A percentile compares a stretch with the other conserved stretches of the same genome.
Conservation (phyloP, 805 yeast genomes). For the Ogataea parapolymorpha region DNA sequence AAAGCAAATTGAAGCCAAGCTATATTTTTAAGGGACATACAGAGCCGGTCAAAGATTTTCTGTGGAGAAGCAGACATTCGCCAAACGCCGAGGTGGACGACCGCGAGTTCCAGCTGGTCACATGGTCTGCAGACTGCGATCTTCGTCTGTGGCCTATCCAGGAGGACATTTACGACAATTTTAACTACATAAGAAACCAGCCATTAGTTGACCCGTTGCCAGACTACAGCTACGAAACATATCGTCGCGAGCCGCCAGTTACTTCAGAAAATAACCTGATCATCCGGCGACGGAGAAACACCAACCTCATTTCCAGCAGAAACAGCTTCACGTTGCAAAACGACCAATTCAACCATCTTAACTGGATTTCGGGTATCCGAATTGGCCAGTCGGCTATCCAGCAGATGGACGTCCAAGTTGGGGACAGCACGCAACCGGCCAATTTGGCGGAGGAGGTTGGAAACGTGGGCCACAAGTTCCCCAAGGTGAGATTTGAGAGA, state of each 20-base stretch:
- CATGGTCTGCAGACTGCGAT: slow-evolving; percentile 91
- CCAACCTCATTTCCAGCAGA: slow-evolving; percentile 22
- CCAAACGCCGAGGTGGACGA: slow-evolving; percentile 47
- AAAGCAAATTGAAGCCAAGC: slow-evolving; percentile 45
- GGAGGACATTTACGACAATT: slow-evolving; percentile 45
- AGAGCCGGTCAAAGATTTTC: slow-evolving; percentile 81
- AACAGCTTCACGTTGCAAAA: slow-evolving; percentile 35
- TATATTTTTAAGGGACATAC: slow-evolving; percentile 75
- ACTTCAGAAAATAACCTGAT: slow-evolving; percentile 22
- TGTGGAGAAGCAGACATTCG: slow-evolving; percentile 72
- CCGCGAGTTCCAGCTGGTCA: slow-evolving; percentile 84
- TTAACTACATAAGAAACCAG: slow-evolving; percentile 39
- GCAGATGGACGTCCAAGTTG: slow-evolving; percentile 32
- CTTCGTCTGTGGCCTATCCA: slow-evolving; percentile 75
- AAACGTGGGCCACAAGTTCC: slow-evolving; percentile 82
- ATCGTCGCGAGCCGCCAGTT: slow-evolving; percentile 47
- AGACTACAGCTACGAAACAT: slow-evolving; percentile 40
- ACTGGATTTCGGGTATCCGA: slow-evolving; percentile 92
- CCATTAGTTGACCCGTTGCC: slow-evolving; percentile 36
- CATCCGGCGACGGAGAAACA: slow-evolving; percentile 18
- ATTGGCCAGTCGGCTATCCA: slow-evolving; percentile 53
- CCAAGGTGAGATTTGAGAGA: slow-evolving; percentile 79
- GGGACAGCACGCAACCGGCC: slow-evolving; percentile 38
- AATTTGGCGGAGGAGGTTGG: slow-evolving; percentile 92
- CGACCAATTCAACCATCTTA: slow-evolving; percentile 59